Percentiles rank a stretch among this genome's conserved stretches.
phyloP scores from a whole-genome alignment of 2,329 filamentous ascomycete species.

The Aspergillus terreus region DNA sequence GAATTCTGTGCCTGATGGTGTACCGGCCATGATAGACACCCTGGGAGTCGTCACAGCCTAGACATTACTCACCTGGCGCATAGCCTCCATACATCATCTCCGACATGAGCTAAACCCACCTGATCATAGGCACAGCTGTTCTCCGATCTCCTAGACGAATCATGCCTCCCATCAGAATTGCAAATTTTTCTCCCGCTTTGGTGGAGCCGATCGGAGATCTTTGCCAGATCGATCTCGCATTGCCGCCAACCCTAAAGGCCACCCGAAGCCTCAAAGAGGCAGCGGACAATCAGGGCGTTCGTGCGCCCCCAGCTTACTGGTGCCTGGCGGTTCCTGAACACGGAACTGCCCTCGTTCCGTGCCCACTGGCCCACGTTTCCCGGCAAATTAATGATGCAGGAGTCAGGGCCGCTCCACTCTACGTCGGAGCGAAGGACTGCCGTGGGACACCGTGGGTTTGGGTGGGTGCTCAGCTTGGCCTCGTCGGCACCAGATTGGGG shows the following conservation, averaged over 20 bases:
- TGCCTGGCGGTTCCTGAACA: neutral
- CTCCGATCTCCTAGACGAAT: neutral
- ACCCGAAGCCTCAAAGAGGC: neutral
- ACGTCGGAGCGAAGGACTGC: neutral
- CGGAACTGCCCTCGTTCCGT: neutral
- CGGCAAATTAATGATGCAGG: neutral
- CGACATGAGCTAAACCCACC: no score
- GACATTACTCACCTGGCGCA: no score
- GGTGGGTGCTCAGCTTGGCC: no score
- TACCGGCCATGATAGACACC: no score
- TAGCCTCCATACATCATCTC: no score
- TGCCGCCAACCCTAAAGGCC: neutral
- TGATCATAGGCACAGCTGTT: no score
- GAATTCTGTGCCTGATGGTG: no score
- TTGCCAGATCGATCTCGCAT: neutral
- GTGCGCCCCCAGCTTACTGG: neutral
- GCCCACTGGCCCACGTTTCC: neutral
- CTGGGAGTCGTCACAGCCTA: no score
- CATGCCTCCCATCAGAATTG: neutral
- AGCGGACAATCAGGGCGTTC: neutral
- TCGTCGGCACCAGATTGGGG: neutral
- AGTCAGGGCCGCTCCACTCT: neutral
- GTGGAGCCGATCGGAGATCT: neutral
- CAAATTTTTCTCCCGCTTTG: neutral
- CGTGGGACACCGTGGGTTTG: no score